Evolutionary conservation across 768 basidiomycete species (phyloP).

Genomic region (Pisolithus microcarpus): DNA sequence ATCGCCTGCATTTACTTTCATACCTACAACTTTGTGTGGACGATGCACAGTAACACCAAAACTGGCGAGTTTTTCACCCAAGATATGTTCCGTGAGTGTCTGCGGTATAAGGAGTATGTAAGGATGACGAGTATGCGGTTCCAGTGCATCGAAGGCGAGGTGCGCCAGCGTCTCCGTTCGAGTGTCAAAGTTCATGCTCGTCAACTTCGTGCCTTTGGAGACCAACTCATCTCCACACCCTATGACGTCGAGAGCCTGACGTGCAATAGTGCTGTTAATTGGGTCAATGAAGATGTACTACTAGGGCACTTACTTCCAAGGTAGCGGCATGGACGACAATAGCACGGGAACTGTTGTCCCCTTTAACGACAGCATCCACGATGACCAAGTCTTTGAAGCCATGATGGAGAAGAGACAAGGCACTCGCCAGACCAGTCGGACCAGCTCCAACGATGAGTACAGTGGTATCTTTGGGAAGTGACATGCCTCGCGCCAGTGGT

Average conservation of each 20-base stretch:
- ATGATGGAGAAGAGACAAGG: slow-evolving; percentile 23
- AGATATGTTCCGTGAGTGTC: slow-evolving; percentile 34
- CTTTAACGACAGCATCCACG: slow-evolving; percentile 32
- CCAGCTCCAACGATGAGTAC: slow-evolving; percentile 47
- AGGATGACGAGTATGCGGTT: slow-evolving; percentile 37
- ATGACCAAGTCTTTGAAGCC: slow-evolving; percentile 36
- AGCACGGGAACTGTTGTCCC: slow-evolving; percentile 37
- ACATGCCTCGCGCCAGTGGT: slow-evolving; percentile 14
- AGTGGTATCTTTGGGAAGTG: slow-evolving; percentile 31
- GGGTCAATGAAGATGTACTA: no score
- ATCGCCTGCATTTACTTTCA: slow-evolving; percentile 27
- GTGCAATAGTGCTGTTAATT: slow-evolving; percentile 21
- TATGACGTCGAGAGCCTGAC: slow-evolving; percentile 42
- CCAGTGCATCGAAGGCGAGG: slow-evolving; percentile 29
- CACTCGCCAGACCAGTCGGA: slow-evolving; percentile 38
- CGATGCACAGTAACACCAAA: slow-evolving; percentile 29
- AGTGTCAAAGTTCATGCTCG: slow-evolving; percentile 22
- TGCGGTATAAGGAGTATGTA: slow-evolving; percentile 40
- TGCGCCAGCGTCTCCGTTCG: slow-evolving; percentile 21
- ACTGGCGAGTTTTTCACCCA: slow-evolving; percentile 28
- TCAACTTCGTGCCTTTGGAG: slow-evolving; percentile 29
- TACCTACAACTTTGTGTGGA: slow-evolving; percentile 33
- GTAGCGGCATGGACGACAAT: slow-evolving; percentile 45
- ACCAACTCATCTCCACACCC: slow-evolving; percentile 34
- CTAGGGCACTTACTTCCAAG: slow-evolving; percentile 34